A percentile compares a stretch with the other conserved stretches of the same genome.
Evolutionary conservation across 352 stramenopile species (phyloP).

Genomic region (Globisporangium radiosum): DNA sequence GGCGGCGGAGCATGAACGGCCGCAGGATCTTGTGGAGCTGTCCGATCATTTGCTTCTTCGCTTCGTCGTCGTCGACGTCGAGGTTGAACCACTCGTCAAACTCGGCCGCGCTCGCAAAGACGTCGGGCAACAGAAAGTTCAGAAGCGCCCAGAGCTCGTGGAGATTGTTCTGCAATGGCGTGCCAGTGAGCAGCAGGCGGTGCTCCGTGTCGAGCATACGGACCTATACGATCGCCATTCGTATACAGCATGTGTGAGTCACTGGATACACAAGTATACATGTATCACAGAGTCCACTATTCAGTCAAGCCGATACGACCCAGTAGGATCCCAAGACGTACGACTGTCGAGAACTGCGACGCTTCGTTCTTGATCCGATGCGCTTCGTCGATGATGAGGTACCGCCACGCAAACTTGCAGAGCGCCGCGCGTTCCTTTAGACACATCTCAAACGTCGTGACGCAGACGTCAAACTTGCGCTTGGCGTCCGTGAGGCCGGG

Average conservation of each 20-base stretch:
- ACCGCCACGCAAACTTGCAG: constrained; percentile 87
- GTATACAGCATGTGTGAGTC: no score
- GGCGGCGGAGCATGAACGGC: constrained; percentile 95
- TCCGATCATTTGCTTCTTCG: constrained; percentile 87
- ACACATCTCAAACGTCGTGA: constrained; percentile 98
- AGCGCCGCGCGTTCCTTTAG: constrained; percentile 87
- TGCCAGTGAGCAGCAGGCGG: constrained; percentile 91
- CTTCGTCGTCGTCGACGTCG: constrained; percentile 82
- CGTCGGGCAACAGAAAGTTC: constrained; percentile 92
- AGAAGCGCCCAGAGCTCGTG: constrained; percentile 93
- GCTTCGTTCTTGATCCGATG: constrained; percentile 87
- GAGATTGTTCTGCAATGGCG: constrained; percentile 93
- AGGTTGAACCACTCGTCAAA: constrained; percentile 89
- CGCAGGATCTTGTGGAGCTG: constrained; percentile 86
- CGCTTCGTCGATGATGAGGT: constrained; percentile 84
- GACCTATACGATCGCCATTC: constrained; percentile 6
- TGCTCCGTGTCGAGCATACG: constrained; percentile 82
- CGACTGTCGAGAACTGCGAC: constrained; percentile 84
- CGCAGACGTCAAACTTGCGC: constrained; percentile 94
- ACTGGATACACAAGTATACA: no score
- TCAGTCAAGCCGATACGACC: no score
- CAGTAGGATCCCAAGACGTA: constrained; percentile 13
- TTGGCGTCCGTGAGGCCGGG: constrained; percentile 83
- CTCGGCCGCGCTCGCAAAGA: constrained; percentile 87
- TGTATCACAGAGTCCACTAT: no score